Conservation (phyloP, 176 grass and related monocot genomes). For the Luzula sylvatica region DNA sequence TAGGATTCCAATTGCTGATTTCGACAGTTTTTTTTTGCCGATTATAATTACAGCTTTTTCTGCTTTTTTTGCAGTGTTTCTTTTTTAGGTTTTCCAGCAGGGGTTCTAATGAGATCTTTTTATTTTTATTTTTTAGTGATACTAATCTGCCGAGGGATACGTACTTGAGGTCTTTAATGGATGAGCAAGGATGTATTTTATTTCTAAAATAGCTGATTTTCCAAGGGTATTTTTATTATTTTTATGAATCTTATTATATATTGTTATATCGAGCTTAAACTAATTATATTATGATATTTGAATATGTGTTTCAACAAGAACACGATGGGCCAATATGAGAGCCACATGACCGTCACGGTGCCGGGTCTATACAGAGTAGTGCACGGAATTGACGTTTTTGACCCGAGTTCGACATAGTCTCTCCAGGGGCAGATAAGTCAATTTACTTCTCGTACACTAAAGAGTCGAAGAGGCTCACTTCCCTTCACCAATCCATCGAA, state of each 20-base stretch:
- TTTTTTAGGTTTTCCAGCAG: no score
- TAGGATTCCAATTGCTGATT: no score
- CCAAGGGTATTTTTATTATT: slow-evolving; percentile 28
- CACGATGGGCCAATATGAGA: slow-evolving; percentile 93
- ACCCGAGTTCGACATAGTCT: slow-evolving; percentile 95
- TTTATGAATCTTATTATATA: slow-evolving; percentile 1
- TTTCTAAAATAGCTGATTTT: slow-evolving; percentile 41
- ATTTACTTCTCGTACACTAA: slow-evolving; percentile 86
- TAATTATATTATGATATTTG: neutral
- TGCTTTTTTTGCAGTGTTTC: no score
- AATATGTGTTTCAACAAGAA: slow-evolving; percentile 58
- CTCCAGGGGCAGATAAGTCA: slow-evolving; percentile 81
- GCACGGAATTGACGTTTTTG: slow-evolving; percentile 94
- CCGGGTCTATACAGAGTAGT: slow-evolving; percentile 76
- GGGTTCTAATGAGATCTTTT: no score
- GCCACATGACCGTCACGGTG: slow-evolving; percentile 72
- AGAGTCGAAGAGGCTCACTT: slow-evolving; percentile 62
- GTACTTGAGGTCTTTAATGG: slow-evolving; percentile 42
- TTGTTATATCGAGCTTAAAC: no score
- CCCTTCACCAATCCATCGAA: slow-evolving; percentile 77
- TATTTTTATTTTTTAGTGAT: slow-evolving; percentile 24
- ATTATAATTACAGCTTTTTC: no score
- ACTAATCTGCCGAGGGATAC: slow-evolving; percentile 27
- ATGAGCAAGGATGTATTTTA: slow-evolving; percentile 38
- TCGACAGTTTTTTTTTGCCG: no score